A percentile compares a stretch with the other conserved stretches of the same genome.
Conservation (phyloP, 1,284 basidiomycete genomes). For the Sparassis latifolia region DNA sequence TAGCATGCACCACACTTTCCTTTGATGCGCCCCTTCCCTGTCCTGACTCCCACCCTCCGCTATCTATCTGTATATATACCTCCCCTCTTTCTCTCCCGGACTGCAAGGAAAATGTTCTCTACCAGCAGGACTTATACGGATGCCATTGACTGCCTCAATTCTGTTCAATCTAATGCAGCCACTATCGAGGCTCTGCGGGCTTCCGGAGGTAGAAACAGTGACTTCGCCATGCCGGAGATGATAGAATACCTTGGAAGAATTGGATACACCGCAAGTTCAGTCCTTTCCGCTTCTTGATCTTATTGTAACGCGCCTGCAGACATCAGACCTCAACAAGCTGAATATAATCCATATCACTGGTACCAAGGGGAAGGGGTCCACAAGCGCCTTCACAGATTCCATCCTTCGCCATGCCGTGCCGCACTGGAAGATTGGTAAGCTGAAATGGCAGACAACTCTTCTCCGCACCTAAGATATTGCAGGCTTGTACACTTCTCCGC, state of each 20-base stretch:
- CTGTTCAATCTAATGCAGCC: slow-evolving; percentile 92
- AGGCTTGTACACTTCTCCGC: slow-evolving; percentile 96
- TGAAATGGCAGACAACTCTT: not conserved
- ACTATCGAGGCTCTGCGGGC: slow-evolving; percentile 81
- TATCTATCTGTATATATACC: not conserved
- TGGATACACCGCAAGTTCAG: slow-evolving; percentile 70
- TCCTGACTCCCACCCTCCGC: not conserved
- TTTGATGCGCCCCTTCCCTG: not conserved
- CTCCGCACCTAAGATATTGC: not conserved
- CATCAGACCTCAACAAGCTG: slow-evolving; percentile 77
- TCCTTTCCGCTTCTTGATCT: slow-evolving; percentile 5
- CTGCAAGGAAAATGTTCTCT: slow-evolving; percentile 4
- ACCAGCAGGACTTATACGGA: slow-evolving; percentile 64
- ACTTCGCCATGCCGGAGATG: slow-evolving; percentile 84
- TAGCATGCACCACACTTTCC: too few relatives aligned
- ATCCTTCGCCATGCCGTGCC: slow-evolving; percentile 61
- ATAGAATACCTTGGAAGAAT: slow-evolving; percentile 84
- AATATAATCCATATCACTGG: slow-evolving; percentile 98
- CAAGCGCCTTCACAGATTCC: slow-evolving; percentile 86
- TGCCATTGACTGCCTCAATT: slow-evolving; percentile 85
- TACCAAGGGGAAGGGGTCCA: slow-evolving; percentile 98
- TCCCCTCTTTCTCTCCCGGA: slow-evolving; percentile 1
- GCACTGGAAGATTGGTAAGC: slow-evolving; percentile 64
- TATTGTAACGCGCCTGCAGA: slow-evolving; percentile 36
- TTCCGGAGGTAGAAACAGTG: slow-evolving; percentile 63